Evolutionary conservation across 2,329 filamentous ascomycete genomes (phyloP).

Genomic region (Fusarium sp.): DNA sequence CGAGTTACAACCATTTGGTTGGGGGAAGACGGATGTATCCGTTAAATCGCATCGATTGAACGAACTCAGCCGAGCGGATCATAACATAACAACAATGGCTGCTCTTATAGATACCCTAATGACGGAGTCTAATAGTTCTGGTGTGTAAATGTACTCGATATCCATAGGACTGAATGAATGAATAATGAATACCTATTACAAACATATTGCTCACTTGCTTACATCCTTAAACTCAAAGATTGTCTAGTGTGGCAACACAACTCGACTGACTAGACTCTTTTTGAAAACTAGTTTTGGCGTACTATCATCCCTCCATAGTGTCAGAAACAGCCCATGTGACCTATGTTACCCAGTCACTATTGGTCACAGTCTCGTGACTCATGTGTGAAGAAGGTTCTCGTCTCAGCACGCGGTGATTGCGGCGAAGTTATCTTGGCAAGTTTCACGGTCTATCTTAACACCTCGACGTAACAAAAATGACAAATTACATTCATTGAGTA

Average conservation of each 20-base stretch:
- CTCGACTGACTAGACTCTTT: neutral
- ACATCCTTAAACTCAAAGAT: too few relatives aligned
- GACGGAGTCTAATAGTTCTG: slow-evolving; percentile 7
- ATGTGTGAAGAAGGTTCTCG: neutral
- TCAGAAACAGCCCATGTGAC: neutral
- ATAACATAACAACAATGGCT: slow-evolving; percentile 6
- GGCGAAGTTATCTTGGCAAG: neutral
- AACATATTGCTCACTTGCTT: neutral
- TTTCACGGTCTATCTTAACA: neutral
- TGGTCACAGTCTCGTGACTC: neutral
- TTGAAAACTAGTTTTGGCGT: neutral
- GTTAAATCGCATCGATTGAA: slow-evolving; percentile 12
- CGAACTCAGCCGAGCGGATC: neutral
- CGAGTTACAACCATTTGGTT: slow-evolving; percentile 9
- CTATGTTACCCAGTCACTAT: neutral
- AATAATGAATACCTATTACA: neutral
- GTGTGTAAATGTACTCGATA: neutral
- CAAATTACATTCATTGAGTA: rapidly evolving
- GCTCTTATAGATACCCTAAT: slow-evolving; percentile 18
- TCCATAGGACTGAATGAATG: neutral
- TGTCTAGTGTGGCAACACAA: neutral
- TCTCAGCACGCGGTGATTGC: neutral
- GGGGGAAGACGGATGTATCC: slow-evolving; percentile 21
- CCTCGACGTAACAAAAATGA: neutral
- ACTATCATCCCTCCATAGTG: neutral